Conservation (phyloP, 257 asterid genomes). For the Paraleonurus japonicus region DNA sequence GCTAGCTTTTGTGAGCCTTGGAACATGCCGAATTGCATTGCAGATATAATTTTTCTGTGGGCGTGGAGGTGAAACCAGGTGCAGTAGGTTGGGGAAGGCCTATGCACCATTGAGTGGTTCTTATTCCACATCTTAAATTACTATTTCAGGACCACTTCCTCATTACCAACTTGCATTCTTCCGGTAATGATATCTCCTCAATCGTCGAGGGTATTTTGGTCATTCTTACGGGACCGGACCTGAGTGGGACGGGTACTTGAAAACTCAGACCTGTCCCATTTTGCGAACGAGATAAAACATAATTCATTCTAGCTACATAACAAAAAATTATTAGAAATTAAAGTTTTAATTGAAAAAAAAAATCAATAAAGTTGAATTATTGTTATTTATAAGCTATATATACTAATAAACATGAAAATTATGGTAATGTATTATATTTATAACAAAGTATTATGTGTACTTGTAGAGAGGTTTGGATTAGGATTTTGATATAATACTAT, state of each 20-base stretch:
- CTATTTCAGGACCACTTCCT: slow-evolving; percentile 34
- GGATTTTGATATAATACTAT: no score
- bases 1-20: slow-evolving; percentile 47
- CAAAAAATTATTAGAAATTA: no score
- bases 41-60: slow-evolving; percentile 13
- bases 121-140: slow-evolving; percentile 16
- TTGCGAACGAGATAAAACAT: no score
- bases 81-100: background rate
- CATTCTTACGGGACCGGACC: background rate
- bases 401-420: no score
- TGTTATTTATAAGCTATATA: no score
- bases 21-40: slow-evolving; percentile 51
- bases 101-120: slow-evolving; percentile 27
- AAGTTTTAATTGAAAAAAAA: no score
- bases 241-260: background rate
- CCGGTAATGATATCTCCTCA: background rate
- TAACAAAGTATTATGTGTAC: no score
- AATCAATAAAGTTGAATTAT: no score
- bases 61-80: slow-evolving; percentile 25
- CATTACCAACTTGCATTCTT: slow-evolving; percentile 15
- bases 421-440: no score
- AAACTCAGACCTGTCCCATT: background rate
- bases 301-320: no score
- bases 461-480: no score
- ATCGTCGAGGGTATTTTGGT: slow-evolving; percentile 5